Percentiles rank a stretch among this genome's conserved stretches.
Evolutionary conservation across 305 asterid species (phyloP).

Genomic region (Ruellia speciosa): DNA sequence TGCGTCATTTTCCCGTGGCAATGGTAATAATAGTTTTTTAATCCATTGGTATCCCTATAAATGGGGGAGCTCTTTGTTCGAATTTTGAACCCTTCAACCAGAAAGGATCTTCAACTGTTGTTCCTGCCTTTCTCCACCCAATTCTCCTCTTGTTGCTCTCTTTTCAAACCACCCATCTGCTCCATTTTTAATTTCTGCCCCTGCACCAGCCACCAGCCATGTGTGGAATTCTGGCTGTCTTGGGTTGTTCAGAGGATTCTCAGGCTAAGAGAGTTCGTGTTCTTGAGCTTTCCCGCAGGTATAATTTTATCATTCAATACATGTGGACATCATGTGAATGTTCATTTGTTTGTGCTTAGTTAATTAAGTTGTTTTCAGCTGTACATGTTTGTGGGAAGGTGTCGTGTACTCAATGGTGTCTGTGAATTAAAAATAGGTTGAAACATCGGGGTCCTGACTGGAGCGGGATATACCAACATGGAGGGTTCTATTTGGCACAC

Average conservation of each 20-base stretch:
- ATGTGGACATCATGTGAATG: background rate
- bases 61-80: background rate
- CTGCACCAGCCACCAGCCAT: conserved; percentile 25
- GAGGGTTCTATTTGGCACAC: conserved; percentile 69
- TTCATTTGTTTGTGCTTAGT: no score
- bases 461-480: conserved; percentile 85
- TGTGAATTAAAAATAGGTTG: conserved; percentile 36
- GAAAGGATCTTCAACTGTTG: background rate
- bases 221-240: conserved; percentile 94
- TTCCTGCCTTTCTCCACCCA: background rate
- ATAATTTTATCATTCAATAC: background rate
- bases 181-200: background rate
- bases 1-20: background rate
- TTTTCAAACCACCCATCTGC: background rate
- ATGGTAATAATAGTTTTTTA: no score
- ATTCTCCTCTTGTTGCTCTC: background rate
- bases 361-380: background rate
- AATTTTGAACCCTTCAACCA: background rate
- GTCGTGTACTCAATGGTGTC: background rate
- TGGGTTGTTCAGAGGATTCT: conserved; percentile 87
- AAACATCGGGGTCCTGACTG: conserved; percentile 99
- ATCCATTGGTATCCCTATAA: background rate
- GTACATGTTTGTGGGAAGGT: background rate
- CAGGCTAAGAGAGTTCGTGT: conserved; percentile 95
- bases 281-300: conserved; percentile 99